Evolutionary conservation across 2,329 filamentous ascomycete species (phyloP), one percentile per base, ranked within the genome.

Genomic region (Cladophialophora bantiana): DNA sequence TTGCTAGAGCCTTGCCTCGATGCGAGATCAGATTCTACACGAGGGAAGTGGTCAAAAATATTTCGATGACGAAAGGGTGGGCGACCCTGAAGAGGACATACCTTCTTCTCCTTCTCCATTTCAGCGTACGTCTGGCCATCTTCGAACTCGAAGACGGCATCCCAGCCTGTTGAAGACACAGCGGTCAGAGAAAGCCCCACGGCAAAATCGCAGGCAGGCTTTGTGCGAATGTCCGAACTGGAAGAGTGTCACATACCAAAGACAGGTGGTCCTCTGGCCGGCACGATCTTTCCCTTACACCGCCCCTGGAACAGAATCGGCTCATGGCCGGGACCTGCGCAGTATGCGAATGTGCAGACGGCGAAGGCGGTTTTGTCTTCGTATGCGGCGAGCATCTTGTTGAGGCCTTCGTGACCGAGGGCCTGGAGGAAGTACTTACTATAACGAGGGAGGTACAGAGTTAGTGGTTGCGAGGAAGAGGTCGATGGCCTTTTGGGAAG

Each of bases 331-430:
- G 94, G 95, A 0, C 94, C 95, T 70, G 89, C 86, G 62, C 88
- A 95, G 80, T 96, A 97, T 31, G 89, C 95, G 80, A 99, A 99
- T 0, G 95, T 99, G 81, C 94, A 97, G 54, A 99, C 91, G 18
- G 95, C 94, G 80, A 96, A 89, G 53, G 93, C 93, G 53, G 90
- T 91, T 79, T 97, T 97, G 80, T 99, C 92, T 34, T 91, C 85
- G 77, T 97, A 97, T 6, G 90, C 93, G 60, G 89, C 89, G 48
- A 99, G 88, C 70, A 99, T 86, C 77, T 94, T 95, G 81, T 97
- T 96, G 66, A 99, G 84, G 13, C 95, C 91, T 57, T 90, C 83
- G 71, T 93, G 92, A 64, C 95, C 95, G 65, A 97, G 84, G 35
- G 88, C 86, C 68, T 90, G 82, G 79, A 99, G 86, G 81, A 99